Evolutionary conservation across 768 basidiomycete species (phyloP).

Genomic region (Daedaleopsis nitida): DNA sequence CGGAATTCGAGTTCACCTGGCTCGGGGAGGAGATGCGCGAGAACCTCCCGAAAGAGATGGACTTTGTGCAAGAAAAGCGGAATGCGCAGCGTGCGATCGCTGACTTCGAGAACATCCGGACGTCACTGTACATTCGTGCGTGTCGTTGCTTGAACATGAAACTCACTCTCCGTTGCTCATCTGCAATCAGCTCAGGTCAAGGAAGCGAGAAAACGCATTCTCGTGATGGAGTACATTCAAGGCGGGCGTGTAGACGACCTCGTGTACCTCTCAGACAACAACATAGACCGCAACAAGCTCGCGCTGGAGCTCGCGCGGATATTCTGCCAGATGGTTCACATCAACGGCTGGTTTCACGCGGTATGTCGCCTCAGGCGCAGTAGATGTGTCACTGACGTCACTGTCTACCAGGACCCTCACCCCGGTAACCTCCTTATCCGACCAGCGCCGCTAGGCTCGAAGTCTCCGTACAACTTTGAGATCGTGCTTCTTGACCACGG

Average conservation of each 20-base stretch:
- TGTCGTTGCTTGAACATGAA: conserved; percentile 10
- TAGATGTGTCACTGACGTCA: background rate
- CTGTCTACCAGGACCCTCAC: conserved; percentile 72
- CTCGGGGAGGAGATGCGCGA: conserved; percentile 92
- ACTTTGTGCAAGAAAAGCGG: conserved; percentile 86
- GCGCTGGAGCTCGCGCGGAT: conserved; percentile 88
- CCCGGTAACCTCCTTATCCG: conserved; percentile 92
- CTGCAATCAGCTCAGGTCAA: conserved; percentile 57
- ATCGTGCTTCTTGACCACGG: conserved; percentile 95
- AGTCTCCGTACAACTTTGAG: conserved; percentile 93
- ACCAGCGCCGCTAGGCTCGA: conserved; percentile 58
- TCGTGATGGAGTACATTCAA: conserved; percentile 94
- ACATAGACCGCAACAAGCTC: conserved; percentile 93
- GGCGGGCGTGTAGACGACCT: conserved; percentile 90
- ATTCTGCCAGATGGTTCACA: conserved; percentile 93
- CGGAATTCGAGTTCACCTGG: conserved; percentile 94
- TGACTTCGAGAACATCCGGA: conserved; percentile 71
- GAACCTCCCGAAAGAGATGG: conserved; percentile 91
- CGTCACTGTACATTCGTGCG: conserved; percentile 82
- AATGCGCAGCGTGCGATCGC: conserved; percentile 73
- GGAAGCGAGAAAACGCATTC: conserved; percentile 76
- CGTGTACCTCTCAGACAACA: conserved; percentile 73
- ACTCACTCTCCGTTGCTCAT: background rate
- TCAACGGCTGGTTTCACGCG: conserved; percentile 90
- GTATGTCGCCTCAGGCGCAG: conserved; percentile 42